Base-by-base conservation (phyloP, 2,329 filamentous ascomycete genomes). In the Fusarium pseudocircinatum region DNA sequence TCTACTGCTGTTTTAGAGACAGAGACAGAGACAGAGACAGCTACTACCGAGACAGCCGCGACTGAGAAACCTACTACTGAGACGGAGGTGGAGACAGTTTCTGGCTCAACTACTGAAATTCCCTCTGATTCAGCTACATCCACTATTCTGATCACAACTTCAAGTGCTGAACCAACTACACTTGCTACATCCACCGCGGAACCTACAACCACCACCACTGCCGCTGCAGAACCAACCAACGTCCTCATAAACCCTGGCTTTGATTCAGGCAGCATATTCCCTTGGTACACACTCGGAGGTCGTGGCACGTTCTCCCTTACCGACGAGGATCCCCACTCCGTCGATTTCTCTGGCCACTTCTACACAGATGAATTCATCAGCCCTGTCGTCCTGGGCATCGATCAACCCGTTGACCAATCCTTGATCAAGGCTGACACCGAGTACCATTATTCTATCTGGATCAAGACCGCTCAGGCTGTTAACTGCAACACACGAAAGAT, bases 361-460 rank as follows among this genome's bases (percentile, higher is more conserved):
- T 28, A 22, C 3, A 7, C 54, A 4, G 26, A 22, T 11, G 14
- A 4, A 22, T 37, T 18, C 36, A 37, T 20, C 36, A 20, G 14
- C 40, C 40, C 14, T 18, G 40, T 58, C 20, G 32, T 59, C 24
- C 34, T 50, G 2, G 57, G 32, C 3, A 10, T 60, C 7, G 43
- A 32, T 3, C 43, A 60, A 22, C 26, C 43, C 6, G 9, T 52
- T 1, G 57, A 60, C 18, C 0, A 1, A 7, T 8, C 32, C 7
- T 13, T 40, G 43, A 16, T 60, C 15, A 16, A 9, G 1, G 22
- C 20, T 9, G 7, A 32, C 3, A 28, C 47, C 3, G 34, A 40
- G 26, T 60, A 60, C 3, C 47, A 20, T 12, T 60, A 60, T 22
- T 60, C 43, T 7, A 60, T 60, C 57, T 60, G 43, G 57, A 60